A percentile compares a stretch with the other conserved stretches of the same genome.
These are phyloP conservation scores for Alternaria consortialis DNA, from an alignment of 2,329 filamentous ascomycete genomes.

Conservation along the genomic window DNA sequence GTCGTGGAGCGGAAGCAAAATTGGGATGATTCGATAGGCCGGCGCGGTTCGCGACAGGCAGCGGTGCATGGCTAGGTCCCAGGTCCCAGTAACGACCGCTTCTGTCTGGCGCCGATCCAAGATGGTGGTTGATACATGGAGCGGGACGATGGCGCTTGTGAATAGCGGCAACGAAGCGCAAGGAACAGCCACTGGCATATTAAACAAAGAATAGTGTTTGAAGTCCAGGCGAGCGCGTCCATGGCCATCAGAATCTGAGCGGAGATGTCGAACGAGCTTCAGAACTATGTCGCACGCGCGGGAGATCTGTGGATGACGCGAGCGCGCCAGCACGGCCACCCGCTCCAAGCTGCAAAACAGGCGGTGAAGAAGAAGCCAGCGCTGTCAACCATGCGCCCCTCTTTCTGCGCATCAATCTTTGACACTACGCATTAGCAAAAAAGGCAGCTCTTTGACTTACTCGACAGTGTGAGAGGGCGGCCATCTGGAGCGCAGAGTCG, in stretches of 20 bases:
- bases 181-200: constrained; percentile 3
- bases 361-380: constrained; percentile 36
- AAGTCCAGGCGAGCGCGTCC: constrained; percentile 3
- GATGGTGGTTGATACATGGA: constrained; percentile 34
- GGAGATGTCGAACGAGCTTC: constrained; percentile 14
- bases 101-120: constrained; percentile 42
- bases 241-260: constrained; percentile 5
- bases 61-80: constrained; percentile 35
- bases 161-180: constrained; percentile 18
- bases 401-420: constrained; percentile 22
- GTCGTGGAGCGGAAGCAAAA: constrained; percentile 24
- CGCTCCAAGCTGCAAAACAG: constrained; percentile 34
- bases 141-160: constrained; percentile 23
- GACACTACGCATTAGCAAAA: constrained; percentile 12
- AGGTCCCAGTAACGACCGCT: constrained; percentile 33
- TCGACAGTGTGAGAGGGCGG: background rate
- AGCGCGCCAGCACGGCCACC: constrained; percentile 37
- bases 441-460: background rate
- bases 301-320: constrained; percentile 34
- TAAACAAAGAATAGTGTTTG: constrained; percentile 3
- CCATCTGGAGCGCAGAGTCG: background rate
- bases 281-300: constrained; percentile 30
- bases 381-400: constrained; percentile 33
- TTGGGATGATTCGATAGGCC: constrained; percentile 37
- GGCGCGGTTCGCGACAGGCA: constrained; percentile 28